Base-by-base conservation (phyloP, 192 early-diverging fungal species). In the Chytriomyces sp. region DNA sequence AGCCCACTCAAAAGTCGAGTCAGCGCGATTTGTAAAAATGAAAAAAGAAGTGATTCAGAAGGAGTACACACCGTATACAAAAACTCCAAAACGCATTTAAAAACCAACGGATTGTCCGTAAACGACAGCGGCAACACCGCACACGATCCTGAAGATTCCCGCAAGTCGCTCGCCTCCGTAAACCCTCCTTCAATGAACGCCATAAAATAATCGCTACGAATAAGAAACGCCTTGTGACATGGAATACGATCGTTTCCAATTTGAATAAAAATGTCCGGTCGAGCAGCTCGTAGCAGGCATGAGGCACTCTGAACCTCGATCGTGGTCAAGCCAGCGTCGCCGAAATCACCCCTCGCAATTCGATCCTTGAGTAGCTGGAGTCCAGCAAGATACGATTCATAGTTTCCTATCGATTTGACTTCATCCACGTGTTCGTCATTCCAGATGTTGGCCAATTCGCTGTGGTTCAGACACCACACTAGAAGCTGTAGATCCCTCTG, bases 1-100 rank as follows among this genome's bases (percentile, higher is more conserved):
- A 44, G 13, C 9, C 4, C 35, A 35, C 4, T 35, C 35, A 35
- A 35, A 35, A 35, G 35, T 2, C 35, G 1, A 35, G 35, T 35
- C 35, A 35, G 35, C 35, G 35, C 2, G 35, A 35, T 35, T 57
- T 9, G 20, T 44, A 47, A 49, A 75, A 67, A 75, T n/a, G 23
- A 20, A 45, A 62, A n/a, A n/a, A n/a, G n/a, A n/a, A n/a, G n/a
- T n/a, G n/a, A n/a, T n/a, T n/a, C n/a, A n/a, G n/a, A n/a, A n/a
- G n/a, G n/a, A n/a, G n/a, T n/a, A n/a, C n/a, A n/a, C n/a, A n/a
- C 87, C 50, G 86, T 81, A 61, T 88, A 88, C 50, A 88, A 69
- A 76, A 74, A 87, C 48, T 88, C 82, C 1, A 84, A 59, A 6
- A 87, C 75, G n/a, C 78, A 75, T 16, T 48, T 45, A 61, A 85